Evolutionary conservation across 352 stramenopile genomes (phyloP).

Genomic region (Pythium apleroticum): DNA sequence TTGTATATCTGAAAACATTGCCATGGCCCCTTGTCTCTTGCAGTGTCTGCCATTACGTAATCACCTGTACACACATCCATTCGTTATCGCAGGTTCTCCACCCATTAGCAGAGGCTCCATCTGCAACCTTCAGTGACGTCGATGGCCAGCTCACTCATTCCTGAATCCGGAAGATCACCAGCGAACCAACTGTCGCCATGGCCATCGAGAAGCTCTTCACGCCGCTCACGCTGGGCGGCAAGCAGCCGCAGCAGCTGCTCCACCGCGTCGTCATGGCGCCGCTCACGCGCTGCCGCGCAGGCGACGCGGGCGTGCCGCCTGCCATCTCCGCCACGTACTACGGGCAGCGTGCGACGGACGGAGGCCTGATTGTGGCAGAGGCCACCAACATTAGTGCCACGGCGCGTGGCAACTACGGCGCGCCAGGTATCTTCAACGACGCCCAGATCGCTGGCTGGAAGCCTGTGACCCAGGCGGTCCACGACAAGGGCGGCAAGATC

Average conservation of each 20-base stretch:
- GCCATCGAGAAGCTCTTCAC: constrained; percentile 29
- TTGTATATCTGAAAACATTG: too few species aligned
- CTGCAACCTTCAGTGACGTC: not conserved
- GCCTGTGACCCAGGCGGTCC: constrained; percentile 44
- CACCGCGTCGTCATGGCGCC: constrained; percentile 49
- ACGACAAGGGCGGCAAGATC: constrained; percentile 63
- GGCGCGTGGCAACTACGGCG: constrained; percentile 24
- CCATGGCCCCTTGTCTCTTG: too few species aligned
- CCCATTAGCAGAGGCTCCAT: not conserved
- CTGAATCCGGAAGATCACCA: not conserved
- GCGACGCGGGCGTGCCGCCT: constrained; percentile 12
- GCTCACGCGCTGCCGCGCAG: constrained; percentile 32
- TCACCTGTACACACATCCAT: not conserved
- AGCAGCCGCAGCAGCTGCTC: constrained; percentile 19
- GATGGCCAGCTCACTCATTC: constrained; percentile 6
- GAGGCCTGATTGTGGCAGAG: constrained; percentile 45
- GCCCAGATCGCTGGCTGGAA: constrained; percentile 45
- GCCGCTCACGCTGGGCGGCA: constrained; percentile 26
- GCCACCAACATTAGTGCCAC: constrained; percentile 31
- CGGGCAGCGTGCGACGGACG: constrained; percentile 33
- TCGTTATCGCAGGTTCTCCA: not conserved
- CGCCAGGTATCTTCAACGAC: constrained; percentile 37
- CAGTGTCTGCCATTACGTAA: constrained; percentile 2
- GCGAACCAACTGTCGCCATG: constrained; percentile 1
- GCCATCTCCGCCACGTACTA: constrained; percentile 35